These are phyloP conservation scores for Tricholoma saponaceum DNA, from an alignment of 768 basidiomycete species.

Conservation along the genomic window DNA sequence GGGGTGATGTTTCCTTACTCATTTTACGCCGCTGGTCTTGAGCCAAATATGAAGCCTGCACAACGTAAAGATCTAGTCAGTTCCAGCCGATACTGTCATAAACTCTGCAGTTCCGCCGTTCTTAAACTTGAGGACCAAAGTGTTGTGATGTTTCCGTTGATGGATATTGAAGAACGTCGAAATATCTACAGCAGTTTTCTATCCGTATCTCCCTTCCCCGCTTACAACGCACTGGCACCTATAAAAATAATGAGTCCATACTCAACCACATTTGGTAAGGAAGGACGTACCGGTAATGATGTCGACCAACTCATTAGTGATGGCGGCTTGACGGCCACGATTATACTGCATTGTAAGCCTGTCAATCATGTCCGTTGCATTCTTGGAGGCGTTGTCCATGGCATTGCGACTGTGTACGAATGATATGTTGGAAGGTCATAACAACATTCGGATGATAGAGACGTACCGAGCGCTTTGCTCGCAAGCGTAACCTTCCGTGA, in stretches of 20 bases:
- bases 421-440: background rate
- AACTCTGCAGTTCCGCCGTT: background rate
- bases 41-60: background rate
- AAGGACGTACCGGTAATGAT: slow-evolving; percentile 78
- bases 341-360: slow-evolving; percentile 93
- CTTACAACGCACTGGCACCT: slow-evolving; percentile 45
- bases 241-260: background rate
- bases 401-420: slow-evolving; percentile 72
- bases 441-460: background rate
- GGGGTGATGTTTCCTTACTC: background rate
- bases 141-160: background rate
- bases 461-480: slow-evolving; percentile 86
- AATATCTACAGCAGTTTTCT: slow-evolving; percentile 12
- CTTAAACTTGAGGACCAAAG: background rate
- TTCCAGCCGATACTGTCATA: background rate
- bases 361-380: slow-evolving; percentile 91
- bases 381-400: slow-evolving; percentile 99
- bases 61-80: background rate
- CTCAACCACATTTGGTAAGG: background rate
- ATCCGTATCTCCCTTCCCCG: slow-evolving; percentile 2
- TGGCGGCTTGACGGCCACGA: slow-evolving; percentile 96
- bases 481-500: slow-evolving; percentile 93
- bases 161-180: background rate
- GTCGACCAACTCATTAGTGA: slow-evolving; percentile 93
- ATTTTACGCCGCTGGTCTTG: background rate